These are phyloP conservation scores for Collybia sp. DNA, from an alignment of 768 basidiomycete genomes.

Conservation along the genomic window DNA sequence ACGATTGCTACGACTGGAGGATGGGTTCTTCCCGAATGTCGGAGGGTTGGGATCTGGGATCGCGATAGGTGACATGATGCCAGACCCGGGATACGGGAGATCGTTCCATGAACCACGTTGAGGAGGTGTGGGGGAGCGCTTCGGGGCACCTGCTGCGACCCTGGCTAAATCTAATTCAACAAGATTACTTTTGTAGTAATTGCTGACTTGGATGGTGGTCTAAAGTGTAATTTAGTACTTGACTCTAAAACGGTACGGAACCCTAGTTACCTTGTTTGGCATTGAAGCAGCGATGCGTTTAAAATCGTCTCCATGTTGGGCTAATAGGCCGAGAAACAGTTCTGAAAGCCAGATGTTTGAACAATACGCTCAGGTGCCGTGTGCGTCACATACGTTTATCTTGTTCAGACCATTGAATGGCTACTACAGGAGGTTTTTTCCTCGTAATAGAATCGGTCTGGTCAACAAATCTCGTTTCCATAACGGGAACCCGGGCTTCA, in stretches of 20 bases:
- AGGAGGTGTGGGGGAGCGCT: slow-evolving; percentile 34
- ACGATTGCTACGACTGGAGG: too few relatives aligned
- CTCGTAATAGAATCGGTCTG: slow-evolving; percentile 18
- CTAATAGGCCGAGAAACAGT: slow-evolving; percentile 50
- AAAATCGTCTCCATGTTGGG: slow-evolving; percentile 63
- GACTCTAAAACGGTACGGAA: neutral
- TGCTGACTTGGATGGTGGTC: slow-evolving; percentile 53
- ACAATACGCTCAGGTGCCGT: slow-evolving; percentile 1
- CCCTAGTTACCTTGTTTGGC: slow-evolving; percentile 48
- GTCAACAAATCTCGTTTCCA: slow-evolving; percentile 21
- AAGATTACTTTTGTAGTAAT: slow-evolving; percentile 43
- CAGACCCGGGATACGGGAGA: slow-evolving; percentile 13
- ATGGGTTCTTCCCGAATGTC: slow-evolving; percentile 1
- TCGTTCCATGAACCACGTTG: slow-evolving; percentile 15
- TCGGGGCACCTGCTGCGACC: slow-evolving; percentile 35
- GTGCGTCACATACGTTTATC: slow-evolving; percentile 49
- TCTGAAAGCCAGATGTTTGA: slow-evolving; percentile 20
- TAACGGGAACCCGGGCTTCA: slow-evolving; percentile 23
- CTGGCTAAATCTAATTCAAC: slow-evolving; percentile 34
- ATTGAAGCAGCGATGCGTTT: slow-evolving; percentile 65
- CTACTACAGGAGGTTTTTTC: slow-evolving; percentile 13
- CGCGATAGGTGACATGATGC: slow-evolving; percentile 11
- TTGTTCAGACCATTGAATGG: slow-evolving; percentile 56
- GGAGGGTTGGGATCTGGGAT: slow-evolving; percentile 14
- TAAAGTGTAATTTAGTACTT: slow-evolving; percentile 14